These are phyloP conservation scores for Aspergillus sp. DNA, from an alignment of 2,329 filamentous ascomycete genomes.

Conservation along the genomic window DNA sequence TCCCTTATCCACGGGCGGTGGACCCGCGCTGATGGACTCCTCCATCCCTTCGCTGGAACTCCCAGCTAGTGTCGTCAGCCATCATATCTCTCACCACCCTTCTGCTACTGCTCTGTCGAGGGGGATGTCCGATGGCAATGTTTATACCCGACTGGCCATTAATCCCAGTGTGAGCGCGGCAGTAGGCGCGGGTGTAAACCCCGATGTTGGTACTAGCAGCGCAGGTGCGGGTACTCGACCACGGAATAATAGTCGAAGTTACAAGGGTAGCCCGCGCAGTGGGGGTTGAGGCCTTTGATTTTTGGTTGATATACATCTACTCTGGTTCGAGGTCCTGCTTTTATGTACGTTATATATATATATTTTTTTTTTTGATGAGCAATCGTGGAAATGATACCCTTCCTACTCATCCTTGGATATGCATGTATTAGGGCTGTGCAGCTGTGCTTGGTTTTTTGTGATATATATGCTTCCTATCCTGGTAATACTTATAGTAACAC, in stretches of 20 bases:
- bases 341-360: too few relatives aligned
- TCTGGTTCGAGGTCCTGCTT: not conserved
- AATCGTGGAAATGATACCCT: not conserved
- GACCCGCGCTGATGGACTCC: slow-evolving; percentile 28
- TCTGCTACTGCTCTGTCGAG: too few relatives aligned
- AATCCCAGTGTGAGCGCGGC: too few relatives aligned
- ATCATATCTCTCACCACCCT: slow-evolving; percentile 18
- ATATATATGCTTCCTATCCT: too few relatives aligned
- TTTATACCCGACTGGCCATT: not conserved
- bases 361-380: too few relatives aligned
- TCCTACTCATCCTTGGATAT: too few relatives aligned
- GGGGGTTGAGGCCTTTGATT: slow-evolving; percentile 22
- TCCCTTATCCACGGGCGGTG: slow-evolving; percentile 27
- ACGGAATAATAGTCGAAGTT: slow-evolving; percentile 20
- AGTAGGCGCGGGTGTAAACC: not conserved
- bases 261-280: slow-evolving; percentile 21
- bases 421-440: too few relatives aligned
- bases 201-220: not conserved
- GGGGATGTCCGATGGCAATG: not conserved
- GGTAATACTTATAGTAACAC: too few relatives aligned
- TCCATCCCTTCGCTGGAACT: slow-evolving; percentile 37
- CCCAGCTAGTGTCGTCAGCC: slow-evolving; percentile 31
- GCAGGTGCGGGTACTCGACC: slow-evolving; percentile 7
- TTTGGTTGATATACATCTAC: slow-evolving; percentile 1
- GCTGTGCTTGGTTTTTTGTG: too few relatives aligned